phyloP scores from a whole-genome alignment of 495 filamentous ascomycete species.

The Parmelia sp. region DNA sequence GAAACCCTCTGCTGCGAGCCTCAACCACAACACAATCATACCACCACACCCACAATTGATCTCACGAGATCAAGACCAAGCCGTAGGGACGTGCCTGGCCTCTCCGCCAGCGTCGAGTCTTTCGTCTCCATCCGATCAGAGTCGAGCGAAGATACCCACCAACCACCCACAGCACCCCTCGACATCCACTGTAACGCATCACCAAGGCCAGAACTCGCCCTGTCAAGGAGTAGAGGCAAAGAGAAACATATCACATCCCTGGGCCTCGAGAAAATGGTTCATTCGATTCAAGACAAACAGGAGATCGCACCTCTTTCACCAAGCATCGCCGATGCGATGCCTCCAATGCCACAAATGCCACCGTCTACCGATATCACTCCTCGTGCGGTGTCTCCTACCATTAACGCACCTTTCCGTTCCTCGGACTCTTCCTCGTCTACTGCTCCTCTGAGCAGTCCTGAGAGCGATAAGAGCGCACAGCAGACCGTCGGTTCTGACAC shows the following conservation, averaged over 20 bases:
- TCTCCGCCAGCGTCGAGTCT: slow-evolving; percentile 90
- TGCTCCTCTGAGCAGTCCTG: slow-evolving; percentile 38
- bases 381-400: slow-evolving; percentile 31
- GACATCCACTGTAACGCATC: slow-evolving; percentile 35
- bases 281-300: slow-evolving; percentile 76
- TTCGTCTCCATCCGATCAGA: slow-evolving; percentile 66
- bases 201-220: slow-evolving; percentile 40
- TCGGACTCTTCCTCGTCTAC: slow-evolving; percentile 49
- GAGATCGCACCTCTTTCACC: slow-evolving; percentile 52
- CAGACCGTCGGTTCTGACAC: slow-evolving; percentile 44
- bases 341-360: slow-evolving; percentile 39
- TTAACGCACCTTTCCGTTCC: slow-evolving; percentile 41
- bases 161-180: slow-evolving; percentile 42
- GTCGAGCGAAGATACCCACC: slow-evolving; percentile 55
- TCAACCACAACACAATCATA: slow-evolving; percentile 40
- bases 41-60: slow-evolving; percentile 38
- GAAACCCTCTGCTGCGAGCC: slow-evolving; percentile 93
- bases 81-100: slow-evolving; percentile 62
- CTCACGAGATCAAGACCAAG: slow-evolving; percentile 40
- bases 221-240: slow-evolving; percentile 56
- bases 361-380: slow-evolving; percentile 50
- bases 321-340: slow-evolving; percentile 29
- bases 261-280: slow-evolving; percentile 83
- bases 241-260: slow-evolving; percentile 88
- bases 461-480: slow-evolving; percentile 43